Evolutionary conservation across 257 asterid genomes (phyloP).

Genomic region (Osmanthus fragrans): DNA sequence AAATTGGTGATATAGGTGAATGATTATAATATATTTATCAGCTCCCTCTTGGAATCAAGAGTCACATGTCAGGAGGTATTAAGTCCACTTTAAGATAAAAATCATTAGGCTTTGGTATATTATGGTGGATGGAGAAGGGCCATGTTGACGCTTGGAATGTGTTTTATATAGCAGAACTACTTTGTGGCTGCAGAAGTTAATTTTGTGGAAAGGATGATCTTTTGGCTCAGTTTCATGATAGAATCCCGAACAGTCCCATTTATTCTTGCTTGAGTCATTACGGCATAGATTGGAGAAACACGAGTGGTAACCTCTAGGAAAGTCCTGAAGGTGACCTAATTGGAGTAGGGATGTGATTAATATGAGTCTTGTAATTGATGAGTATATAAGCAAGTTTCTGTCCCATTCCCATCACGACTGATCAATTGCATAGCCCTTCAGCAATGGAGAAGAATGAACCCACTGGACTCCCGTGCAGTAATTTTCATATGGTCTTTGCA

Average conservation of each 20-base stretch:
- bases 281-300: not conserved
- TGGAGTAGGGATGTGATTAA: not conserved
- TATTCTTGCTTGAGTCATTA: not conserved
- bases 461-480: slow-evolving; percentile 6
- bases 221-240: not conserved
- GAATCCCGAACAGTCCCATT: not conserved
- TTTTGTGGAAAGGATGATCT: too few species aligned
- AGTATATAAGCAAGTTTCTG: slow-evolving; percentile 17
- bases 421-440: not conserved
- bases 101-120: not conserved
- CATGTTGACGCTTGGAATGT: not conserved
- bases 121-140: not conserved
- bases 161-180: not conserved
- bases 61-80: not conserved
- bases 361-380: not conserved
- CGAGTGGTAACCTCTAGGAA: not conserved
- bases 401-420: not conserved
- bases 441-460: slow-evolving; percentile 9
- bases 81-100: not conserved
- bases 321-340: not conserved
- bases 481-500: not conserved
- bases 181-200: not conserved
- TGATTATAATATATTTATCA: slow-evolving; percentile 11
- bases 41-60: not conserved
- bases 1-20: not conserved